phyloP scores from a whole-genome alignment of 305 asterid genomes.

The Petunia hybrid region DNA sequence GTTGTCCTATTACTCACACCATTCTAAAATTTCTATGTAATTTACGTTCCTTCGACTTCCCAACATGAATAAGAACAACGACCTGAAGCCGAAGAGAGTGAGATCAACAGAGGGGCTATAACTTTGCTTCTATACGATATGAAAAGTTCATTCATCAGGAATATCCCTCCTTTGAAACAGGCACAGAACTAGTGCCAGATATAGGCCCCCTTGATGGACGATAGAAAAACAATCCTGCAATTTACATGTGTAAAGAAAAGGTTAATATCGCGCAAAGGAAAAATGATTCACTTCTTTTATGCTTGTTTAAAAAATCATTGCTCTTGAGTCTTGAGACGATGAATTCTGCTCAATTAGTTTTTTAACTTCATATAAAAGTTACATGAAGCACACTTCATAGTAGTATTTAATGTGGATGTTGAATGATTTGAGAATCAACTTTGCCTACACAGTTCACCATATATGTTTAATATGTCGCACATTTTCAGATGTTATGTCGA shows the following conservation, averaged over 20 bases:
- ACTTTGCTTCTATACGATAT: constrained; percentile 19
- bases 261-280: background rate
- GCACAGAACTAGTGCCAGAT: constrained; percentile 21
- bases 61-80: constrained; percentile 19
- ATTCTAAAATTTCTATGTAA: constrained; percentile 22
- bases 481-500: background rate
- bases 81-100: constrained; percentile 1
- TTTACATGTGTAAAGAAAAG: background rate
- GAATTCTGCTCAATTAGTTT: background rate
- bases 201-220: constrained; percentile 4
- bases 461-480: background rate
- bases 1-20: constrained; percentile 19
- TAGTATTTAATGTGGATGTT: background rate
- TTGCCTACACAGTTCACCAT: background rate
- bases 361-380: constrained; percentile 22
- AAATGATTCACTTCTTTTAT: background rate
- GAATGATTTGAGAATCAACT: background rate
- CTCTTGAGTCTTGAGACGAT: background rate
- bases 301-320: background rate
- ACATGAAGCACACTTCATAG: constrained; percentile 10
- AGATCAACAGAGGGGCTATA: background rate
- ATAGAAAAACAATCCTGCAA: constrained; percentile 20
- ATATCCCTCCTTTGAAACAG: background rate
- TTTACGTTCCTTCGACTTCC: background rate
- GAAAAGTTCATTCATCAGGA: constrained; percentile 15